Percentiles rank a stretch among this genome's conserved stretches.
phyloP scores from a whole-genome alignment of 2,329 filamentous ascomycete species.

The Xylariaceae sp. region DNA sequence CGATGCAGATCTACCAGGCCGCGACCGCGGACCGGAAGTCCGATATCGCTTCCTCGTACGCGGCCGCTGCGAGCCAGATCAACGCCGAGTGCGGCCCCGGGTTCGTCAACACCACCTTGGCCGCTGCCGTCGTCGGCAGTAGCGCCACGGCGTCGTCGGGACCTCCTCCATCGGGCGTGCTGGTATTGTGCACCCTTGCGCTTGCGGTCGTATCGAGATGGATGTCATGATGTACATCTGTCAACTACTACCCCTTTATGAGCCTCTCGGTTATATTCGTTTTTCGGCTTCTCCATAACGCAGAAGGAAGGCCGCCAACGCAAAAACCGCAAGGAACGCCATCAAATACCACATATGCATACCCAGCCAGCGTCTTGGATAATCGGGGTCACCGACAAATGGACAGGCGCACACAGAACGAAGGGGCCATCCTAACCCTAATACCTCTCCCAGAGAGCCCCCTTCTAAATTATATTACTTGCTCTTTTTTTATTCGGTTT shows the following conservation, averaged over 20 bases:
- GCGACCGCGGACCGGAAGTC: conserved; percentile 62
- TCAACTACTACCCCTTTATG: too few species aligned
- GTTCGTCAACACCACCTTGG: conserved; percentile 54
- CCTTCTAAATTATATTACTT: too few species aligned
- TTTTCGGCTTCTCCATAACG: too few species aligned
- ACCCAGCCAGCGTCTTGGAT: too few species aligned
- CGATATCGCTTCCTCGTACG: conserved; percentile 64
- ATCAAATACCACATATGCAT: too few species aligned
- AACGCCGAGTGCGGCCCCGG: conserved; percentile 57
- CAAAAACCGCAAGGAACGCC: too few species aligned
- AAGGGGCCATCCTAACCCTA: too few species aligned
- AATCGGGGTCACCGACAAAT: too few species aligned
- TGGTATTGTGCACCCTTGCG: conserved; percentile 22
- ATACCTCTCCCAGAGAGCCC: too few species aligned
- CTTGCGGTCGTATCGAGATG: conserved; percentile 22
- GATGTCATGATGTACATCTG: conserved; percentile 20
- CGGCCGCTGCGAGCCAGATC: conserved; percentile 64
- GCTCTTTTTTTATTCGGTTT: background rate
- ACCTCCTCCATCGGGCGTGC: conserved; percentile 16
- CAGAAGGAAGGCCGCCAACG: too few species aligned
- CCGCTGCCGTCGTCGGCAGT: conserved; percentile 25
- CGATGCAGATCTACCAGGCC: conserved; percentile 73
- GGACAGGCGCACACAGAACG: too few species aligned
- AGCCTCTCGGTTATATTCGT: too few species aligned
- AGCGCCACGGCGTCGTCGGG: conserved; percentile 15